Percentiles rank a stretch among this genome's conserved stretches.
Evolutionary conservation across 1,139 yeast species (phyloP).

Genomic region (Blastobotrys capitulatus): DNA sequence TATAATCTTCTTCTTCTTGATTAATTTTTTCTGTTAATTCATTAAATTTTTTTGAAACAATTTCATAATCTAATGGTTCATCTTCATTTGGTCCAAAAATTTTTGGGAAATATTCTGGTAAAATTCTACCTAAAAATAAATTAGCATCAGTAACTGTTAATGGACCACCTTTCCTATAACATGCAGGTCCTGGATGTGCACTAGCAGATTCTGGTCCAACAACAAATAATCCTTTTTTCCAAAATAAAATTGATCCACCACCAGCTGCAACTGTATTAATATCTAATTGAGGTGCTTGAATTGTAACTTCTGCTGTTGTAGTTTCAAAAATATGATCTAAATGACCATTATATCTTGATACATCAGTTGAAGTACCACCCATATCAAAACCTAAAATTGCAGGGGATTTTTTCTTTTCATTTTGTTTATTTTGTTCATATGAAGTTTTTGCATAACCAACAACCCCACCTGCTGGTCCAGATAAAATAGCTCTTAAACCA

Average conservation of each 20-base stretch:
- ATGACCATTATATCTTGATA: slow-evolving; percentile 44
- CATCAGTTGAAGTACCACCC: slow-evolving; percentile 61
- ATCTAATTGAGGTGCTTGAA: slow-evolving; percentile 53
- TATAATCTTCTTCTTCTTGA: slow-evolving; percentile 15
- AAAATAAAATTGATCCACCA: slow-evolving; percentile 49
- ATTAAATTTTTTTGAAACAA: slow-evolving; percentile 38
- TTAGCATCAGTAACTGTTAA: slow-evolving; percentile 54
- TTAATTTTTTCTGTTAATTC: slow-evolving; percentile 41
- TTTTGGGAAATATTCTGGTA: slow-evolving; percentile 47
- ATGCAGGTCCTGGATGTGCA: slow-evolving; percentile 57
- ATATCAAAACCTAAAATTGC: slow-evolving; percentile 50
- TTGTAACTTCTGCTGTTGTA: slow-evolving; percentile 49
- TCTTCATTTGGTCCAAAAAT: slow-evolving; percentile 51
- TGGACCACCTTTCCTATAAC: slow-evolving; percentile 54
- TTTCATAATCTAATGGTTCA: slow-evolving; percentile 42
- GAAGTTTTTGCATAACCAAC: slow-evolving; percentile 51
- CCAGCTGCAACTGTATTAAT: slow-evolving; percentile 59
- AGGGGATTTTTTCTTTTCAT: slow-evolving; percentile 17
- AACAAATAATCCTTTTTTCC: slow-evolving; percentile 46
- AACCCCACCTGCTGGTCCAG: slow-evolving; percentile 60
- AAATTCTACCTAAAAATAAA: slow-evolving; percentile 44
- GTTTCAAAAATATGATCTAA: slow-evolving; percentile 51
- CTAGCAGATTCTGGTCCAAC: slow-evolving; percentile 56
- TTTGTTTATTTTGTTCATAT: slow-evolving; percentile 32
- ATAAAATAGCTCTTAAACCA: slow-evolving; percentile 47